phyloP scores from a whole-genome alignment of 169 alveolate species.

The Perkinsus chesapeaki region DNA sequence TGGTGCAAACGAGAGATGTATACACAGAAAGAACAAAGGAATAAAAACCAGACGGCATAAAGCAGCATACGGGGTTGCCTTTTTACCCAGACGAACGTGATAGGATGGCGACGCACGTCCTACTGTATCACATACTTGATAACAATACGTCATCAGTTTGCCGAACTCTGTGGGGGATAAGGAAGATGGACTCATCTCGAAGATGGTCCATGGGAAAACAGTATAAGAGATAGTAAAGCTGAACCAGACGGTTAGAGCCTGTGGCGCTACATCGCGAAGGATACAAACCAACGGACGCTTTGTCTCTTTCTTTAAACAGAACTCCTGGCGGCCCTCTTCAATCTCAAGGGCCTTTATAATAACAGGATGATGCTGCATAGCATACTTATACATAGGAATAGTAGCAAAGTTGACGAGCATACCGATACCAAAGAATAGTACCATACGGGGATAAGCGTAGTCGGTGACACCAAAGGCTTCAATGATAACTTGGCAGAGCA shows the following conservation, averaged over 20 bases:
- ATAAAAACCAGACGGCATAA: background rate
- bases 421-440: background rate
- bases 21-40: background rate
- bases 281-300: background rate
- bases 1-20: background rate
- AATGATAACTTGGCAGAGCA: background rate
- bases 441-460: background rate
- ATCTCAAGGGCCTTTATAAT: background rate
- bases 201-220: background rate
- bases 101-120: background rate
- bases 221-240: background rate
- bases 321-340: background rate
- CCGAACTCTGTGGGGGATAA: background rate
- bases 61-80: background rate
- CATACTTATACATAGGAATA: background rate
- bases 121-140: background rate
- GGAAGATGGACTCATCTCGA: background rate
- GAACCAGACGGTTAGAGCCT: background rate
- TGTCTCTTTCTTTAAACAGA: background rate
- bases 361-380: background rate
- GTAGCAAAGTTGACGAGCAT: background rate
- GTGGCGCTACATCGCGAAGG: background rate
- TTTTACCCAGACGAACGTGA: background rate
- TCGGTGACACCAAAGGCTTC: background rate
- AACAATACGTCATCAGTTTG: background rate